Percentiles rank a stretch among this genome's conserved stretches.
Evolutionary conservation across 495 filamentous ascomycete genomes (phyloP).

Genomic region (Halenospora varia): DNA sequence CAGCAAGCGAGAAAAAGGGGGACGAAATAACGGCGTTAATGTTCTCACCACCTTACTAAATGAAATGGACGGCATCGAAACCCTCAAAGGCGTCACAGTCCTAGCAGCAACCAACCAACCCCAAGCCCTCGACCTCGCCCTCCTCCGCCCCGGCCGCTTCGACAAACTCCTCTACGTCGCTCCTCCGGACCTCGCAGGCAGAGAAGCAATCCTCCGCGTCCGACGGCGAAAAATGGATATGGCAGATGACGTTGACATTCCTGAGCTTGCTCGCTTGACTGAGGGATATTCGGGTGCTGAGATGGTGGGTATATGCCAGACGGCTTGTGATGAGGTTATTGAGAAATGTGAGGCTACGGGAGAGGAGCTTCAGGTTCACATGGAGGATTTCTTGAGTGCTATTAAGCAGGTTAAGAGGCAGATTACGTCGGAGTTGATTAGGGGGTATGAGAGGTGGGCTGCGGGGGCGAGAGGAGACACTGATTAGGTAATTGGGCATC

Average conservation of each 20-base stretch:
- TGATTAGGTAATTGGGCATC: too few relatives aligned
- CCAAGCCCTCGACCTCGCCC: constrained; percentile 77
- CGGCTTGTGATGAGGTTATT: constrained; percentile 56
- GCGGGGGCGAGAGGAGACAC: constrained; percentile 25
- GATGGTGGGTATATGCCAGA: constrained; percentile 74
- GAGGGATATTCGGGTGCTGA: constrained; percentile 90
- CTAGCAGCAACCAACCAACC: constrained; percentile 95
- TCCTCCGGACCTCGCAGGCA: constrained; percentile 70
- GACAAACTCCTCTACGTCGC: constrained; percentile 89
- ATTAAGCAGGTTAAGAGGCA: constrained; percentile 58
- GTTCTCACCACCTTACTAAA: constrained; percentile 88
- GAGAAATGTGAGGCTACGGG: constrained; percentile 45
- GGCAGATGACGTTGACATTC: constrained; percentile 61
- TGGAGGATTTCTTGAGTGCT: constrained; percentile 62
- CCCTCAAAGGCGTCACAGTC: constrained; percentile 76
- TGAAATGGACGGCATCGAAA: constrained; percentile 95
- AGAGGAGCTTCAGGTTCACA: constrained; percentile 45
- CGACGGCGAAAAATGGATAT: constrained; percentile 56
- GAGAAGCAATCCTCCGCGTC: constrained; percentile 73
- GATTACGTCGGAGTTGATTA: constrained; percentile 62
- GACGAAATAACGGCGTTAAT: constrained; percentile 59
- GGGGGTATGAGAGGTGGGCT: constrained; percentile 64
- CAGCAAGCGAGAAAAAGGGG: constrained; percentile 53
- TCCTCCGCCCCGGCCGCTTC: constrained; percentile 84
- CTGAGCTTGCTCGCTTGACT: constrained; percentile 59